A percentile compares a stretch with the other conserved stretches of the same genome.
These are phyloP conservation scores for Curvularia verruculosa DNA, from an alignment of 2,329 filamentous ascomycete genomes.

Conservation along the genomic window DNA sequence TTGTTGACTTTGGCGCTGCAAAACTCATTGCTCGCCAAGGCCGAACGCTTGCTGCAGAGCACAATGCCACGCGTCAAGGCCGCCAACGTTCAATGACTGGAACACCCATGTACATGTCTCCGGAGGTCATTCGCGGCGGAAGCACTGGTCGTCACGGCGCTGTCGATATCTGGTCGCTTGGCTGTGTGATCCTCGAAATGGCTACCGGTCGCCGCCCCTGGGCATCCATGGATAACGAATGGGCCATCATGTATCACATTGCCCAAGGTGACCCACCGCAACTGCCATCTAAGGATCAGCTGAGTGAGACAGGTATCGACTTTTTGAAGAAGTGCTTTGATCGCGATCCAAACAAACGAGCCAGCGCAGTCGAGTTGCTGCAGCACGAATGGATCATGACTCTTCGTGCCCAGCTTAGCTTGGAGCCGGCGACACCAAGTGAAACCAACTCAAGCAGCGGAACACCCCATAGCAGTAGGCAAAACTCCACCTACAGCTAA, in stretches of 20 bases:
- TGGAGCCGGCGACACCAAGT: slow-evolving; percentile 56
- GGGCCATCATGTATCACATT: slow-evolving; percentile 99
- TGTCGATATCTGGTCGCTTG: slow-evolving; percentile 94
- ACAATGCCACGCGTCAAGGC: slow-evolving; percentile 57
- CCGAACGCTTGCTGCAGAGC: slow-evolving; percentile 76
- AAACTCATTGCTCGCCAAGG: slow-evolving; percentile 96
- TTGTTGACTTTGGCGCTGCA: slow-evolving; percentile 96
- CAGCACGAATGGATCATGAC: slow-evolving; percentile 86
- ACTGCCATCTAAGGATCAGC: slow-evolving; percentile 79
- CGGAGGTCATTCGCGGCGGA: slow-evolving; percentile 92
- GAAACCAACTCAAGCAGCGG: slow-evolving; percentile 32
- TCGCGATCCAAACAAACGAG: slow-evolving; percentile 77
- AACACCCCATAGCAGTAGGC: slow-evolving; percentile 31
- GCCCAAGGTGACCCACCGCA: slow-evolving; percentile 93
- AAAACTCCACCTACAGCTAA: slow-evolving; percentile 46
- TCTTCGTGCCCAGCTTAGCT: slow-evolving; percentile 53
- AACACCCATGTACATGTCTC: slow-evolving; percentile 99
- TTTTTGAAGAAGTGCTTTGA: slow-evolving; percentile 88
- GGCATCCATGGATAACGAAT: slow-evolving; percentile 97
- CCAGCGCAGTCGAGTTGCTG: slow-evolving; percentile 84
- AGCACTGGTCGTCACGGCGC: slow-evolving; percentile 76
- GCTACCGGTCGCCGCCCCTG: slow-evolving; percentile 91
- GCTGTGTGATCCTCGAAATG: slow-evolving; percentile 97
- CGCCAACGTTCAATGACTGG: slow-evolving; percentile 91
- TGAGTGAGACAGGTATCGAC: slow-evolving; percentile 83